Percentiles rank a stretch among this genome's conserved stretches.
Evolutionary conservation across 1,139 yeast genomes (phyloP).

Genomic region (Scheffersomyces illinoinensis): DNA sequence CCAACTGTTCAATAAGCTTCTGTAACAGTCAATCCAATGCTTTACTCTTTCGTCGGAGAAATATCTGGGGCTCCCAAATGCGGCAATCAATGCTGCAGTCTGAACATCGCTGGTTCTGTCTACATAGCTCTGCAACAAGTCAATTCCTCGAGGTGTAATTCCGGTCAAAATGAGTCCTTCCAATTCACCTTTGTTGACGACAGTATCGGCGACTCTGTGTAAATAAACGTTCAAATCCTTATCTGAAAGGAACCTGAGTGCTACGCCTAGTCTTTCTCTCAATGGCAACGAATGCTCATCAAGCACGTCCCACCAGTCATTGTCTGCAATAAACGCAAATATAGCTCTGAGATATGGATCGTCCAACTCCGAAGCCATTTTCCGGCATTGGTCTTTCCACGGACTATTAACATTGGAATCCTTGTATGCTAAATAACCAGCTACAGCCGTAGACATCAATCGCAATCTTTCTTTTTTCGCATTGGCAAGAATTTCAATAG

Average conservation of each 20-base stretch:
- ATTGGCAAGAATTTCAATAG: constrained; percentile 66
- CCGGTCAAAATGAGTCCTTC: constrained; percentile 93
- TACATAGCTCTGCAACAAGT: constrained; percentile 81
- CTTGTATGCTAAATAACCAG: constrained; percentile 84
- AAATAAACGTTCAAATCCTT: constrained; percentile 69
- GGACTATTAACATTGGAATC: constrained; percentile 65
- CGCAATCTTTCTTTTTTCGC: constrained; percentile 64
- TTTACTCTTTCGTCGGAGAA: constrained; percentile 70
- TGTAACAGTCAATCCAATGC: constrained; percentile 76
- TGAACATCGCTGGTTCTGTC: constrained; percentile 91
- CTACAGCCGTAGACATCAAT: constrained; percentile 90
- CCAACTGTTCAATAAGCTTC: constrained; percentile 83
- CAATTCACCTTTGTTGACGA: constrained; percentile 74
- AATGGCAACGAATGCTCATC: constrained; percentile 88
- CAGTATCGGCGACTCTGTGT: constrained; percentile 68
- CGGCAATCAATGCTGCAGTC: constrained; percentile 80
- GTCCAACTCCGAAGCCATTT: constrained; percentile 81
- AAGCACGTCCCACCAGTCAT: constrained; percentile 94
- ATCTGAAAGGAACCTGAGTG: constrained; percentile 80
- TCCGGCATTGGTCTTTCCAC: constrained; percentile 93
- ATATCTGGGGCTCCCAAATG: constrained; percentile 83
- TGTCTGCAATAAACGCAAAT: constrained; percentile 91
- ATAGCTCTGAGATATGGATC: constrained; percentile 90
- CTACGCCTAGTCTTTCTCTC: constrained; percentile 87
- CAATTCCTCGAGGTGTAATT: constrained; percentile 78